Base-by-base conservation (phyloP, 2,329 filamentous ascomycete genomes). In the Thielaviopsis populi region DNA sequence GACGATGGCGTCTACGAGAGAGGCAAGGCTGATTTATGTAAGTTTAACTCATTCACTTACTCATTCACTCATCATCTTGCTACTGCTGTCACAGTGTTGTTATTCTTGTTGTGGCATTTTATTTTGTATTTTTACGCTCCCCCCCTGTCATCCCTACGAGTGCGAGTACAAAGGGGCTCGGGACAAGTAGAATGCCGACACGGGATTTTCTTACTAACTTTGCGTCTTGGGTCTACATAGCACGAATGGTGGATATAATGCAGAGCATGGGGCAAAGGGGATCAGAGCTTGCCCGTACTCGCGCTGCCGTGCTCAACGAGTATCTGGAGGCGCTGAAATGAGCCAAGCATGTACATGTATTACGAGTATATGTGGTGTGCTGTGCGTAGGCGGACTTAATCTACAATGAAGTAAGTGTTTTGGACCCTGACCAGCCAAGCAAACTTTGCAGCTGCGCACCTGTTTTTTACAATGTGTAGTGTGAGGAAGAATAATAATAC, bases 201-300 rank as follows among this genome's bases (percentile, higher is more conserved):
- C 15, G 30, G 30, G 27, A 50, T 11, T 37, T 37, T 24, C 27
- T 56, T 56, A 27, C 50, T 56, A 33, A 56, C 50, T 30, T 56
- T 56, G 50, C 27, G 15, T 33, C 24, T 37, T n/a, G 17, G 13
- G 17, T 33, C 17, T 17, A n/a, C 40, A 64, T 62, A 84, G 81
- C 76, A 50, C 77, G 78, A 66, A 85, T 86, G 83, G 80, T 86
- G 33, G 77, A 84, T 63, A 85, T 86, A 60, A 80, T 86, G 80
- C 76, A 80, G 64, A 69, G 76, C 27, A 78, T 80, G 41, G 77
- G 78, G 8, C 77, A 80, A 27, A 72, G 82, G 59, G 81, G 81
- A 1, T 82, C 80, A 13, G 79, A 83, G 27, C 80, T 85, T 17
- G 82, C 83, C 3, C 74, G 77, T 67, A 84, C 83, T 5, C 76